Conservation (phyloP, 2,329 filamentous ascomycete genomes). For the Remersonia thermophila region DNA sequence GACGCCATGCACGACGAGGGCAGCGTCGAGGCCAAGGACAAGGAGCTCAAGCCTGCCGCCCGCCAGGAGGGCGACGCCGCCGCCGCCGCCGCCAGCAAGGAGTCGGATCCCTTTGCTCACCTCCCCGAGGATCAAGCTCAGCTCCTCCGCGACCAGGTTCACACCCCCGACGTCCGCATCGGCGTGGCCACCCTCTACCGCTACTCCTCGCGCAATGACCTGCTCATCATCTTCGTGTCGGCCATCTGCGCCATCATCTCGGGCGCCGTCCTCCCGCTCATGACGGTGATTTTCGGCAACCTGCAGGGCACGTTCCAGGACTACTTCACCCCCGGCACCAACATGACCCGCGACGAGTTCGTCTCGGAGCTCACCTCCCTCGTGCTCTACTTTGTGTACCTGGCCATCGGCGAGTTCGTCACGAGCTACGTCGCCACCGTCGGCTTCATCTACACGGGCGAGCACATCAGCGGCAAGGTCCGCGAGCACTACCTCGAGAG, state of each 20-base stretch:
- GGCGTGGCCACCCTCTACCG: constrained; percentile 55
- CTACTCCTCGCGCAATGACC: constrained; percentile 55
- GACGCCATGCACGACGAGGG: constrained; percentile 12
- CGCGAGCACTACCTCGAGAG: constrained; percentile 73
- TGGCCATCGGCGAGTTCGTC: constrained; percentile 69
- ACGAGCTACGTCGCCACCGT: constrained; percentile 70
- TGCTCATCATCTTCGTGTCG: constrained; percentile 50
- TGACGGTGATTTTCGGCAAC: constrained; percentile 72
- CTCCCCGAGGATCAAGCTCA: constrained; percentile 38
- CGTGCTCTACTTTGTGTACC: constrained; percentile 75
- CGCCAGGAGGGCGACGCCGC: constrained; percentile 3
- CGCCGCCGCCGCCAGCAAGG: constrained; percentile 15
- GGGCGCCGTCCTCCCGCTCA: constrained; percentile 64
- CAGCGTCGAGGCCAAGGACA: constrained; percentile 5
- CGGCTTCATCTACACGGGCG: constrained; percentile 79
- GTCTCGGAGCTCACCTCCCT: constrained; percentile 45
- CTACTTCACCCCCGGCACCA: constrained; percentile 38
- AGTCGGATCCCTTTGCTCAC: constrained; percentile 11
- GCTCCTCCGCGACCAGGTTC: constrained; percentile 56
- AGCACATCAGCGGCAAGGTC: constrained; percentile 67
- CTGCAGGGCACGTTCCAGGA: constrained; percentile 59
- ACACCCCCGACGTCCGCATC: constrained; percentile 50
- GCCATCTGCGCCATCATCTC: constrained; percentile 54
- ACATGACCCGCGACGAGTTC: constrained; percentile 43
- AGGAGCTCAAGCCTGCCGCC: constrained; percentile 1